Evolutionary conservation across 495 filamentous ascomycete genomes (phyloP).

Genomic region (Neurospora intermedia): DNA sequence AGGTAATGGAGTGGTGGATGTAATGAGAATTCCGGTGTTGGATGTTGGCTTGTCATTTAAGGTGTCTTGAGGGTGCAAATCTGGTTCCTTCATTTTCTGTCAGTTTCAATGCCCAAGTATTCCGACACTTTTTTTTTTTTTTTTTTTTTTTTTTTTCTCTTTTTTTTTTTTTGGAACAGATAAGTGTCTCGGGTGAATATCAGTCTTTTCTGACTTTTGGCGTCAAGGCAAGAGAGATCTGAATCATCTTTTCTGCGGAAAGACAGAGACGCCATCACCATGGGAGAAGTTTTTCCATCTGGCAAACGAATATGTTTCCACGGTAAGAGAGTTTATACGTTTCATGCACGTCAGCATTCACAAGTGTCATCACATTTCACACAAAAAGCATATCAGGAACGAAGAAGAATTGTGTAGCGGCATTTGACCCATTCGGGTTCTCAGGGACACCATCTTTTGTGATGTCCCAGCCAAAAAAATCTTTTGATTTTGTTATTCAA

Average conservation of each 20-base stretch:
- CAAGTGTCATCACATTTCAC: background rate
- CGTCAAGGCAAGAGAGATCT: background rate
- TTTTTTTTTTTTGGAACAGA: background rate
- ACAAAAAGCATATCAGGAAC: background rate
- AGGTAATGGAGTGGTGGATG: background rate
- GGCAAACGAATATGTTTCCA: background rate
- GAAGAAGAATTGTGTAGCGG: background rate
- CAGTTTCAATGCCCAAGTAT: background rate
- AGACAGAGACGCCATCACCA: background rate
- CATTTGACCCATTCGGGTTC: background rate
- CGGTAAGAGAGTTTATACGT: background rate
- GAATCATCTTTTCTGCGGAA: background rate
- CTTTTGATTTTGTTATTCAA: background rate
- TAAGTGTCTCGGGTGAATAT: background rate
- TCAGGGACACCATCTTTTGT: background rate
- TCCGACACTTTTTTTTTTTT: too few species aligned
- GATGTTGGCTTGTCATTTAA: background rate
- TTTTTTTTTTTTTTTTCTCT: too few species aligned
- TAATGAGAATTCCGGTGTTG: background rate
- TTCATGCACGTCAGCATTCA: background rate
- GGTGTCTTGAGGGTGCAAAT: background rate
- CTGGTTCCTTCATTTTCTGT: background rate
- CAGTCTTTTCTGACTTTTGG: background rate
- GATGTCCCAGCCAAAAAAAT: background rate
- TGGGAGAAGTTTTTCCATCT: background rate